Evolutionary conservation across 169 alveolate genomes (phyloP).

Genomic region (Theileria parva): DNA sequence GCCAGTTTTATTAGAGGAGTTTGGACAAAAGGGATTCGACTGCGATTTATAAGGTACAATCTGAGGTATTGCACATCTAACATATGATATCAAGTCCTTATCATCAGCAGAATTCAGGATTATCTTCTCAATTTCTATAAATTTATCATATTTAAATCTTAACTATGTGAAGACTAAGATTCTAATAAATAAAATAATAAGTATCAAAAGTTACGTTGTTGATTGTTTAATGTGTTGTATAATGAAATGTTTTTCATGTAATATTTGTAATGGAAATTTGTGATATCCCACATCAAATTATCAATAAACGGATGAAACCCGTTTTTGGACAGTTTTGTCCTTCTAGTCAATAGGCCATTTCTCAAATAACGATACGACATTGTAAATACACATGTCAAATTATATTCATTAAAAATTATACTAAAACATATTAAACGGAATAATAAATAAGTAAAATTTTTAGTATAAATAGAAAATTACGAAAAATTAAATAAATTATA

Average conservation of each 20-base stretch:
- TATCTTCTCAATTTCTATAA: slow-evolving; percentile 9
- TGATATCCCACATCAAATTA: slow-evolving; percentile 56
- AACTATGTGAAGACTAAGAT: neutral
- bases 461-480: neutral
- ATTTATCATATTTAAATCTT: neutral
- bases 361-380: slow-evolving; percentile 61
- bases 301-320: slow-evolving; percentile 64
- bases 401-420: neutral
- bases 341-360: slow-evolving; percentile 54
- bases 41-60: slow-evolving; percentile 66
- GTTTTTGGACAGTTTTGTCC: slow-evolving; percentile 25
- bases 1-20: slow-evolving; percentile 66
- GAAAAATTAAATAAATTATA: neutral
- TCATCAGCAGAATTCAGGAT: neutral
- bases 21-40: slow-evolving; percentile 71
- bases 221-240: slow-evolving; percentile 48
- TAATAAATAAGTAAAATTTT: neutral
- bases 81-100: slow-evolving; percentile 16
- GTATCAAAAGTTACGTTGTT: slow-evolving; percentile 36
- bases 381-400: neutral
- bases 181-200: neutral
- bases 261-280: slow-evolving; percentile 64
- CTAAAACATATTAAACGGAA: neutral
- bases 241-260: slow-evolving; percentile 51
- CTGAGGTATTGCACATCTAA: slow-evolving; percentile 70